Evolutionary conservation across 352 stramenopile genomes (phyloP).

Genomic region (Pythium rishiriense): DNA sequence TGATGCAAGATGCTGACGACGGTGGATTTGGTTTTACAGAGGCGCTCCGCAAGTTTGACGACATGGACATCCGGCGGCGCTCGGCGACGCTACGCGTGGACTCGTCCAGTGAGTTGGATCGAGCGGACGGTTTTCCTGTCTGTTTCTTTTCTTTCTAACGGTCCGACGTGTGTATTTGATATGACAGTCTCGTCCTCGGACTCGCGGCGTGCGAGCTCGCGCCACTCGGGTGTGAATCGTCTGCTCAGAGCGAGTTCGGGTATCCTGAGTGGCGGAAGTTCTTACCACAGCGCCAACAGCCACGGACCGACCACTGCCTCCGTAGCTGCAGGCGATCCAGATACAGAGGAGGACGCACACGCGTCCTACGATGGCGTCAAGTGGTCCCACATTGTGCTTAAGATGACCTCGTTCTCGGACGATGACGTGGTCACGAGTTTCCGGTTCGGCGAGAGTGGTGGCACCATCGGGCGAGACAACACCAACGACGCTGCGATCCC

Average conservation of each 20-base stretch:
- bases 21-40: constrained; percentile 18
- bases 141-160: no score
- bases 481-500: constrained; percentile 71
- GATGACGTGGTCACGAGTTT: constrained; percentile 80
- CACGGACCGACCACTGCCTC: background rate
- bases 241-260: constrained; percentile 50
- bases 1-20: no score
- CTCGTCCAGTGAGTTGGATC: constrained; percentile 42
- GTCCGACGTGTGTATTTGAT: no score
- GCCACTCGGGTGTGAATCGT: constrained; percentile 64
- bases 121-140: no score
- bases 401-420: constrained; percentile 82
- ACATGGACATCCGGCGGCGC: constrained; percentile 51
- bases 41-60: constrained; percentile 69
- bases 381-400: constrained; percentile 77
- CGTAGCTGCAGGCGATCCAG: background rate
- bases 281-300: constrained; percentile 18
- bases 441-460: constrained; percentile 49
- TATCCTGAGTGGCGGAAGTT: constrained; percentile 27
- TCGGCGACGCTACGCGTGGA: constrained; percentile 60
- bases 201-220: constrained; percentile 41
- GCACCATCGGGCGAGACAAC: constrained; percentile 49
- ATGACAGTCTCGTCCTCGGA: constrained; percentile 43
- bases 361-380: constrained; percentile 19
- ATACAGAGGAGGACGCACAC: background rate